Conservation (phyloP, 441 rosid genomes). For the Eutrema salsugineum region DNA sequence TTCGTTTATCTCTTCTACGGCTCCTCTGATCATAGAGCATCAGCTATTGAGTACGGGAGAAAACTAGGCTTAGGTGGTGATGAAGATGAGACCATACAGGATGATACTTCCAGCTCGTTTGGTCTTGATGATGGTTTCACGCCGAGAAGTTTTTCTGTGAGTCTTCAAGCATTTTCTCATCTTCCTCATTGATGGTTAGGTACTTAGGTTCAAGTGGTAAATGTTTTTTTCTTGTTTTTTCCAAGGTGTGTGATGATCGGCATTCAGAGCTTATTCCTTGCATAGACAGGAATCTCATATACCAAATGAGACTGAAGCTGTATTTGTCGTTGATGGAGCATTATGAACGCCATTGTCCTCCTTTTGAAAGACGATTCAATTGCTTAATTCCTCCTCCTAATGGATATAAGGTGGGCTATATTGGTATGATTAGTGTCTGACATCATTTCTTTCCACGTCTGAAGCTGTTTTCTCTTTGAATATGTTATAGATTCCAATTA, state of each 20-base stretch:
- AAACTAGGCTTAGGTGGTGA: slow-evolving; percentile 52
- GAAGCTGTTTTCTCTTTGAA: background rate
- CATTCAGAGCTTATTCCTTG: slow-evolving; percentile 92
- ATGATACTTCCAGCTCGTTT: slow-evolving; percentile 45
- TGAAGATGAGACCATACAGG: slow-evolving; percentile 60
- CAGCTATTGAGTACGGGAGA: slow-evolving; percentile 77
- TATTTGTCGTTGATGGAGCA: slow-evolving; percentile 90
- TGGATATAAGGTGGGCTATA: slow-evolving; percentile 63
- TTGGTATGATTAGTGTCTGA: background rate
- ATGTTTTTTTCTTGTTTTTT: background rate
- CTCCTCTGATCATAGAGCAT: slow-evolving; percentile 49
- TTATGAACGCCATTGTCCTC: slow-evolving; percentile 91
- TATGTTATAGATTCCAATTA: slow-evolving; percentile 62
- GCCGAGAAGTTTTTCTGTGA: slow-evolving; percentile 83
- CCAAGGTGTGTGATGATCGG: slow-evolving; percentile 82
- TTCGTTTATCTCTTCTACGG: slow-evolving; percentile 55
- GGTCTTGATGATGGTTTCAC: slow-evolving; percentile 44
- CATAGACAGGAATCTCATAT: slow-evolving; percentile 75
- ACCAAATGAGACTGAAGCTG: slow-evolving; percentile 86
- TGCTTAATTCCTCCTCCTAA: slow-evolving; percentile 93
- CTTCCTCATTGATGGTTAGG: background rate
- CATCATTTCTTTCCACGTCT: background rate
- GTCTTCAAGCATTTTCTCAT: background rate
- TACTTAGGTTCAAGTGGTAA: background rate
- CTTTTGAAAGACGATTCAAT: slow-evolving; percentile 74